Base-by-base conservation (phyloP, 2,329 filamentous ascomycete genomes). In the Epichloe uncinata region DNA sequence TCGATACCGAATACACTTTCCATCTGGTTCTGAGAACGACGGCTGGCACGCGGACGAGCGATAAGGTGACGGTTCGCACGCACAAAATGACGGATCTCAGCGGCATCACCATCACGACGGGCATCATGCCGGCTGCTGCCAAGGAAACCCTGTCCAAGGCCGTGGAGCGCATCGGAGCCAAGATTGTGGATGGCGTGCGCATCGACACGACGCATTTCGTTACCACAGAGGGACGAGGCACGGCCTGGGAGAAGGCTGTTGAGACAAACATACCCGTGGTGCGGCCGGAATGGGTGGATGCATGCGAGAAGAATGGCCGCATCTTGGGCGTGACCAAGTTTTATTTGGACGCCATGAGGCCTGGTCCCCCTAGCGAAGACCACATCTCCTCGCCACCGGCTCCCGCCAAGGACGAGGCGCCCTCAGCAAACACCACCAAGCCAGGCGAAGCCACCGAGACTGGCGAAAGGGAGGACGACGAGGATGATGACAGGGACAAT, bases 191-290 rank as follows among this genome's bases (percentile, higher is more conserved):
- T 58, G 79, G 79, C 12, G 89, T 97, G 47, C 80, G 91, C 60
- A 97, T 98, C 62, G 93, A 98, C 65, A 98, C 93, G 1, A 98
- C 93, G 15, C 93, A 98, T 69, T 98, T 98, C 65, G 88, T 98
- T 52, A 97, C 91, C 55, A 95, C 88, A 9, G 93, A 98, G 66
- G 90, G 90, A 33, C 75, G 90, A 50, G 93, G 93, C 34, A 77
- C 86, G 47, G 78, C 84, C 12, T 98, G 93, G 93, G 93, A 98
- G 70, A 94, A 93, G 73, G 93, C 93, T 1, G 84, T 91, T 33
- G 91, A 97, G 72, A 94, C 90, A 79, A 98, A 97, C 66, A 95
- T 98, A 49, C 93, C 93, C 7, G 88, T 98, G 11, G 93, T 98
- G 20, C 80, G 93, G 38, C 93, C 93, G 18, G 93, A 98, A 66